Conservation (phyloP, 768 basidiomycete species). For the Panellus pusillus region DNA sequence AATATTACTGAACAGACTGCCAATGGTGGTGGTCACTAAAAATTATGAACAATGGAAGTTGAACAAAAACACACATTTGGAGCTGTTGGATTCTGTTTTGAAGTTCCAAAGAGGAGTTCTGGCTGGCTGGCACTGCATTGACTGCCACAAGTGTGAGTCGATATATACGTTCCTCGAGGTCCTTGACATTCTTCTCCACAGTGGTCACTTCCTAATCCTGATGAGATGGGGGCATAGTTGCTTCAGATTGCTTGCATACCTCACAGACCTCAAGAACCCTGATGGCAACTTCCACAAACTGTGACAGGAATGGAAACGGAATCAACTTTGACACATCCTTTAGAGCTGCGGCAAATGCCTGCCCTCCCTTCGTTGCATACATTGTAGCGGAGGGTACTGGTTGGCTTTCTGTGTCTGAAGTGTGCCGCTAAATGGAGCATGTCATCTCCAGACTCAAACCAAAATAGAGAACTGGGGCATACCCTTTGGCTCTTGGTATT, state of each 20-base stretch:
- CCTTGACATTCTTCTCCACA: constrained; percentile 2
- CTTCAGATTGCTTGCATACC: too few relatives aligned
- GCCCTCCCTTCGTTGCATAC: background rate
- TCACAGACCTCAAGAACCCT: background rate
- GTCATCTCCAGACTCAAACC: too few relatives aligned
- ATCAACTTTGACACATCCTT: background rate
- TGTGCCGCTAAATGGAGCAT: too few relatives aligned
- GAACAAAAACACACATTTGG: background rate
- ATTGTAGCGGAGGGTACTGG: background rate
- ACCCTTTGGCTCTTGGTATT: too few relatives aligned
- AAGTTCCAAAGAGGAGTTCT: background rate
- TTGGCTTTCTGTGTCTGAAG: too few relatives aligned
- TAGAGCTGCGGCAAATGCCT: background rate
- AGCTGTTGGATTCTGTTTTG: background rate
- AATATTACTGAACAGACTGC: background rate
- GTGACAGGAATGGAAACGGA: background rate
- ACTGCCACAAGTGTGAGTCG: background rate
- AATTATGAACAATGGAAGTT: background rate
- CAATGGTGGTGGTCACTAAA: background rate
- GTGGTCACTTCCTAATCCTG: background rate
- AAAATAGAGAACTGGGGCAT: too few relatives aligned
- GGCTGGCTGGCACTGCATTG: background rate
- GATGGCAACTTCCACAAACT: background rate
- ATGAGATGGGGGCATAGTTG: too few relatives aligned
- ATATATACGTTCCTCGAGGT: background rate